phyloP scores from a whole-genome alignment of 352 stramenopile genomes.

The Saprolegnia parasitica region DNA sequence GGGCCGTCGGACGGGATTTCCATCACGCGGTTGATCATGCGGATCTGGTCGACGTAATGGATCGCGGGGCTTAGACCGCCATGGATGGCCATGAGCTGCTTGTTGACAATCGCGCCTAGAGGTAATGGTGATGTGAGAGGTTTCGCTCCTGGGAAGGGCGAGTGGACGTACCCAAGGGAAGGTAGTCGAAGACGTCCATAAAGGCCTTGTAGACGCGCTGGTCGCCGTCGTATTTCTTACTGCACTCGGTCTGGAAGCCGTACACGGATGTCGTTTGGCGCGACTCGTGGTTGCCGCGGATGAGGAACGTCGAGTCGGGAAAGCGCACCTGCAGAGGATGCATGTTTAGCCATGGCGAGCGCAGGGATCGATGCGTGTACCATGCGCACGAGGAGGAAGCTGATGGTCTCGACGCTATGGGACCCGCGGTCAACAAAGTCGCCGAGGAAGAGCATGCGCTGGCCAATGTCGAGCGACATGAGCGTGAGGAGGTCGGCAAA shows the following conservation, averaged over 20 bases:
- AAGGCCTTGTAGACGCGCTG: conserved; percentile 69
- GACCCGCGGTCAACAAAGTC: conserved; percentile 97
- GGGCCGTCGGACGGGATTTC: conserved; percentile 72
- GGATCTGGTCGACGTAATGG: conserved; percentile 90
- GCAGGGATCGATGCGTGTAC: conserved; percentile 16
- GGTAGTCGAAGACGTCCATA: conserved; percentile 74
- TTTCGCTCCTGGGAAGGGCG: no score
- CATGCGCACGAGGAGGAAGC: conserved; percentile 86
- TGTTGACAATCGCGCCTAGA: conserved; percentile 82
- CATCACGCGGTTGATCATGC: conserved; percentile 77
- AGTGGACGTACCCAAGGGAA: conserved; percentile 50
- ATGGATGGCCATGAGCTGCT: conserved; percentile 61
- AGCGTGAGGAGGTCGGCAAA: conserved; percentile 96
- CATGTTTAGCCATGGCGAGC: conserved; percentile 31
- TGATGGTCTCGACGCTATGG: conserved; percentile 93
- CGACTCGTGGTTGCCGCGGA: conserved; percentile 95
- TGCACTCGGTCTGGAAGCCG: conserved; percentile 79
- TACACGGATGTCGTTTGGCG: conserved; percentile 77
- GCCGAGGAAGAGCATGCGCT: conserved; percentile 93
- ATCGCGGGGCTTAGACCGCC: conserved; percentile 61
- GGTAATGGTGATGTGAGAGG: no score
- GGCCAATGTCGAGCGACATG: conserved; percentile 82
- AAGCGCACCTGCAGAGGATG: conserved; percentile 77
- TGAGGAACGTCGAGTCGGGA: conserved; percentile 88
- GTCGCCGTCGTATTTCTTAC: conserved; percentile 81